These are phyloP conservation scores for Andrographis paniculata DNA, from an alignment of 305 asterid species.

Conservation along the genomic window DNA sequence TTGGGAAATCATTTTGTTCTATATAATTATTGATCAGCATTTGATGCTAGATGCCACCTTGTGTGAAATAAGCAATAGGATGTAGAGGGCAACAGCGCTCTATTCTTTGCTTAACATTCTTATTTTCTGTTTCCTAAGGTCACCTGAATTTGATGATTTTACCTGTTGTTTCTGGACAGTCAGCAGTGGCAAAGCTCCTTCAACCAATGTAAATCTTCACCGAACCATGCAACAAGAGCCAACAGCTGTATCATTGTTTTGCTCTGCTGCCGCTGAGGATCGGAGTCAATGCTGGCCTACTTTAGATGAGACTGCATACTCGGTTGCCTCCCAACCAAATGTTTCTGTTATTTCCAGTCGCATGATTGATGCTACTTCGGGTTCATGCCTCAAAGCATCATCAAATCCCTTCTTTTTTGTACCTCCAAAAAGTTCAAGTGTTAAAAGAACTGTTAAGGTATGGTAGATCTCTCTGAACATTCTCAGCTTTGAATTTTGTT, in stretches of 20 bases:
- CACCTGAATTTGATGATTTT: conserved; percentile 3
- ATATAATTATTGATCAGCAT: too few relatives aligned
- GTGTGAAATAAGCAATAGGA: too few relatives aligned
- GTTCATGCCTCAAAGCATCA: conserved; percentile 35
- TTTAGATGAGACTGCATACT: conserved; percentile 23
- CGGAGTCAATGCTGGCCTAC: conserved; percentile 23
- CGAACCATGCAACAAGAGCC: conserved; percentile 21
- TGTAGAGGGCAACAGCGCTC: neutral
- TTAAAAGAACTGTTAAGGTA: conserved; percentile 42
- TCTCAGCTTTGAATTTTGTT: conserved; percentile 9
- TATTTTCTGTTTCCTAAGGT: conserved; percentile 13
- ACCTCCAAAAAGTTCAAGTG: conserved; percentile 35
- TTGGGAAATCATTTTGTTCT: too few relatives aligned
- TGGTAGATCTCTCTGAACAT: conserved; percentile 11
- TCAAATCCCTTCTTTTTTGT: conserved; percentile 29
- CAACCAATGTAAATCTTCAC: conserved; percentile 20
- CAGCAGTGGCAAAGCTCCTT: conserved; percentile 30
- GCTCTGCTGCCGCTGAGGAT: conserved; percentile 26
- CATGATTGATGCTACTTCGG: conserved; percentile 24
- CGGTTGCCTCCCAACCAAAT: conserved; percentile 24
- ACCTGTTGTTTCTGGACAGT: conserved; percentile 23
- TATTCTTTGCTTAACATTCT: neutral
- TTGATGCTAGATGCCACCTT: too few relatives aligned
- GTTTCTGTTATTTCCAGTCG: conserved; percentile 27
- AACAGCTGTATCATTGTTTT: conserved; percentile 21